A percentile compares a stretch with the other conserved stretches of the same genome.
Evolutionary conservation across 2,329 filamentous ascomycete species (phyloP).

Genomic region (Karstenula rhodostoma): DNA sequence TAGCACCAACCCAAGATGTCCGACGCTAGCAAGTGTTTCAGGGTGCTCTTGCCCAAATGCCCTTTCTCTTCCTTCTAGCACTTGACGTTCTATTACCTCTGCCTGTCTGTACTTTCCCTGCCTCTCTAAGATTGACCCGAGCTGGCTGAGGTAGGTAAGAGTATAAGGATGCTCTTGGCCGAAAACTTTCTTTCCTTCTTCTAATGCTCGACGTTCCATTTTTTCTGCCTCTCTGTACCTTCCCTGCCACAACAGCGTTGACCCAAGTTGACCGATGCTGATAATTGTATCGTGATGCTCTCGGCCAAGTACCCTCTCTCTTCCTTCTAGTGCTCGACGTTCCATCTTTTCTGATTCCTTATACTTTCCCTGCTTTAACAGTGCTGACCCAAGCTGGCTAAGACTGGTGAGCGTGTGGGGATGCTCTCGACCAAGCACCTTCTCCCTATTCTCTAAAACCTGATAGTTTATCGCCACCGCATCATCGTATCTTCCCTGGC

Average conservation of each 20-base stretch:
- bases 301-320: slow-evolving; percentile 10
- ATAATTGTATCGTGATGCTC: slow-evolving; percentile 10
- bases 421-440: not conserved
- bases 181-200: not conserved
- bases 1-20: not conserved
- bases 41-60: slow-evolving; percentile 3
- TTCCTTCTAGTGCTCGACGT: slow-evolving; percentile 13
- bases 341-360: slow-evolving; percentile 17
- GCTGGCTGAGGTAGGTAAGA: not conserved
- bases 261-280: not conserved
- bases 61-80: not conserved
- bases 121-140: not conserved
- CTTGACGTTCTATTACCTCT: not conserved
- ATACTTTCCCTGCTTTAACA: slow-evolving; percentile 10
- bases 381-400: not conserved
- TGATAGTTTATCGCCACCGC: not conserved
- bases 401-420: not conserved
- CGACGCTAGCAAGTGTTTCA: not conserved
- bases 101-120: not conserved
- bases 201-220: not conserved
- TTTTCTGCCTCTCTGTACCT: not conserved
- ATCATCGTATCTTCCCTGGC: not conserved
- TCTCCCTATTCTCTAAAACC: not conserved
- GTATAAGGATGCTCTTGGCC: not conserved
- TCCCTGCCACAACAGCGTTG: not conserved